phyloP scores from a whole-genome alignment of 202 grass and related monocot species.

The Eragrostis tef region DNA sequence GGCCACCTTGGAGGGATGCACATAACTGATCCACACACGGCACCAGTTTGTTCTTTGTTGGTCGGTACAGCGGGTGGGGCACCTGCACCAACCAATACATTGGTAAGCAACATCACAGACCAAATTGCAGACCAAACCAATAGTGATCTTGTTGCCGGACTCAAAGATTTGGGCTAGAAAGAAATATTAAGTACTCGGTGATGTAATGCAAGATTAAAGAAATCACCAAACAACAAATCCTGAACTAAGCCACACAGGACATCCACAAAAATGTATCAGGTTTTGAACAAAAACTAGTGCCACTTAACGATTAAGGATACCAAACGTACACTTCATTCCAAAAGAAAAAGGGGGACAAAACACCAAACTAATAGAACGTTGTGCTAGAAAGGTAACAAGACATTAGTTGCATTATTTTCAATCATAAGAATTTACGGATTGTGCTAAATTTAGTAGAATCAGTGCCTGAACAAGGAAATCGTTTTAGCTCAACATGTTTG shows the following conservation, averaged over 20 bases:
- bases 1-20: conserved; percentile 39
- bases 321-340: neutral
- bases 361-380: neutral
- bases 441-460: neutral
- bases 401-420: neutral
- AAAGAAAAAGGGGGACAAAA: neutral
- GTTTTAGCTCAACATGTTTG: neutral
- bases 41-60: conserved; percentile 72
- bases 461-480: neutral
- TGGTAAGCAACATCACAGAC: conserved; percentile 21
- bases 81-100: conserved; percentile 53
- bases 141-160: neutral
- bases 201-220: conserved; percentile 2
- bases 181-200: neutral
- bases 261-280: neutral
- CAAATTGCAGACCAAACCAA: neutral
- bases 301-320: neutral
- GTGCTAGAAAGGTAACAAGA: neutral
- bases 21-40: conserved; percentile 70
- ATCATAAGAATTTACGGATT: neutral
- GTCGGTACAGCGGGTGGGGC: conserved; percentile 80
- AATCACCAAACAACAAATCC: neutral
- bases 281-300: neutral
- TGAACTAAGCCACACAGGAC: neutral
- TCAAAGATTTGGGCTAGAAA: neutral